Evolutionary conservation across 164 flowering plant species (phyloP), one percentile per base, ranked within the genome.

Genomic region (Dillenia turbinata): DNA sequence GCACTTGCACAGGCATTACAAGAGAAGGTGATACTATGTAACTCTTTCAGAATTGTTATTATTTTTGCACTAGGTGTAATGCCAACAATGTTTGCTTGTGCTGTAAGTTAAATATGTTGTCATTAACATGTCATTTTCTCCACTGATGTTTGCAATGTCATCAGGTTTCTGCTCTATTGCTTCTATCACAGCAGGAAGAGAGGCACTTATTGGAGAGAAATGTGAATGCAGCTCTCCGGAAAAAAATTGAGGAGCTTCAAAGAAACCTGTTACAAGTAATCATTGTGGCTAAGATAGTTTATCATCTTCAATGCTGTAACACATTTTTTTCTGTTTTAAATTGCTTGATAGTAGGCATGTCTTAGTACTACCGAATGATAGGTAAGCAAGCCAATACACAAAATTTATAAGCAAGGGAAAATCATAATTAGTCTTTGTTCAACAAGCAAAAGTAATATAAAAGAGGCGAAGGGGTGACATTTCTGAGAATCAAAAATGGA

Each of bases 131-230:
- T 54, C 40, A 11, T 8, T 54, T 26, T 13, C 13, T 54, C 19
- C 13, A 16, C 10, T n/a, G 54, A 17, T 17, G 16, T 47, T 67
- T 9, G 24, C 22, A 49, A 15, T 22, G 49, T 26, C 68, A 47
- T 68, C 76, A 94, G 99, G 99, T 94, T 65, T 69, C 79, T 22
- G 75, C 96, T 12, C 66, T 94, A 17, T 68, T 94, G 71, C 93
- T 89, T 66, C 63, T 94, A 40, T 87, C 97, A 58, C 99, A 91
- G 76, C 85, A 94, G 83, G 99, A 94, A 74, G 99, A 94, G 73
- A 81, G 96, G 55, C 87, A 88, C 78, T 63, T 95, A 59, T 59
- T 89, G 67, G 96, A 95, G 76, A 84, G 76, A 77, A 85, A 95
- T 78, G 90, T 89, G 45, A 80, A 78, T 76, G 81, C 73, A 64